Percentiles rank a stretch among this genome's conserved stretches.
These are phyloP conservation scores for Gryganskiella cystojenkinii DNA, from an alignment of 192 early-diverging fungal genomes.

Conservation along the genomic window DNA sequence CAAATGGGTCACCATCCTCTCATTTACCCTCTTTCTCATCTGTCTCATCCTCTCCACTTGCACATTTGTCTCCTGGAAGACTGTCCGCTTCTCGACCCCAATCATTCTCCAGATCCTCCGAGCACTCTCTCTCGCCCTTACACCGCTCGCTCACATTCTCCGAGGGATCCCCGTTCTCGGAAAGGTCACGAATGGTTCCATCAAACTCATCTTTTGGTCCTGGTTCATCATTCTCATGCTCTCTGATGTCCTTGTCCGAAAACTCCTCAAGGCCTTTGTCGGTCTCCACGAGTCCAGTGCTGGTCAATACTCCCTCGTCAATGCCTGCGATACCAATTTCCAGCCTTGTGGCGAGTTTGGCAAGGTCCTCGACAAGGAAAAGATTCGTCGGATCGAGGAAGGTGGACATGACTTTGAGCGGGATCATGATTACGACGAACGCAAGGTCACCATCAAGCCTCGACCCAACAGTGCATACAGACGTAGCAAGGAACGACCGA, in stretches of 20 bases:
- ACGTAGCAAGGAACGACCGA: constrained; percentile 19
- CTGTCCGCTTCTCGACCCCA: constrained; percentile 38
- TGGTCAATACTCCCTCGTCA: constrained; percentile 44
- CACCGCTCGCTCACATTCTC: constrained; percentile 29
- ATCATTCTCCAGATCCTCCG: constrained; percentile 40
- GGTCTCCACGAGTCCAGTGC: constrained; percentile 47
- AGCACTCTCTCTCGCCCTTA: constrained; percentile 24
- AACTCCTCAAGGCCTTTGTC: constrained; percentile 40
- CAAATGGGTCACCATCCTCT: constrained; percentile 33
- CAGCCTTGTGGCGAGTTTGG: constrained; percentile 53
- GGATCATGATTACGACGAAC: constrained; percentile 46
- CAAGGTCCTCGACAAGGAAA: constrained; percentile 45
- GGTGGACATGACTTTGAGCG: constrained; percentile 45
- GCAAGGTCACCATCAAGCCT: constrained; percentile 12
- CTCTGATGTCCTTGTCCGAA: constrained; percentile 44
- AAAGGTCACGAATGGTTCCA: constrained; percentile 46
- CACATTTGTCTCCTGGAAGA: constrained; percentile 47
- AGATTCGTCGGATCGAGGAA: constrained; percentile 36
- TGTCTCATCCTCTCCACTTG: constrained; percentile 46
- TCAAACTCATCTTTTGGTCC: constrained; percentile 41
- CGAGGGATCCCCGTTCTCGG: constrained; percentile 39
- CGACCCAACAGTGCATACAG: neutral
- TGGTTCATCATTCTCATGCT: constrained; percentile 49
- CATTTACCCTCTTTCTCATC: constrained; percentile 32
- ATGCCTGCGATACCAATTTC: constrained; percentile 53